Evolutionary conservation across 2,329 filamentous ascomycete genomes (phyloP), one percentile per base, ranked within the genome.

Genomic region (Sclerotinia nivalis): DNA sequence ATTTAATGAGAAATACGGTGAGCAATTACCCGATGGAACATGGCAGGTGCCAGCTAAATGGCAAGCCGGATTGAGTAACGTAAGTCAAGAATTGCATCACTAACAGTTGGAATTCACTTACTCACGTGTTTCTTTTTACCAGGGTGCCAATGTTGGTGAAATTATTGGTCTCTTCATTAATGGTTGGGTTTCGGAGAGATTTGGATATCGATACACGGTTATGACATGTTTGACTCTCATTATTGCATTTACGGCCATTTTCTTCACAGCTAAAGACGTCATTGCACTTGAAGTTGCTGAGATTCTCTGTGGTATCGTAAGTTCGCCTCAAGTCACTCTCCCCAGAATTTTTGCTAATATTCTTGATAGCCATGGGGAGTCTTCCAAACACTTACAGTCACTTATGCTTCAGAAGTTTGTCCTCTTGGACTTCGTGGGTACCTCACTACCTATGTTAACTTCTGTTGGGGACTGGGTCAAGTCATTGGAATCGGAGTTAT

Each of bases 401-500:
- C 67, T 31, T 80, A 80, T 64, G 79, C 79, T 12, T 83, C 83
- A 43, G 85, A 87, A 76, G 85, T 87, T 49, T 86, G 84, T 70
- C 85, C 85, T 4, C 83, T 87, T n/a, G 84, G 84, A 55, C 78
- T 87, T 4, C 81, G 85, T 69, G 84, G 84, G 20, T 87, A 86
- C 72, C 79, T 87, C 50, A 86, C 84, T 0, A 86, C 85, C 0
- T 87, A 86, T 69, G 83, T 85, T 71, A 86, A 86, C 75, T 83
- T 86, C 75, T 86, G 85, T 79, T 87, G 85, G 85, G 85, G 76
- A 56, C 71, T 85, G 4, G 84, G 84, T 28, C 84, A 85, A 72
- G 74, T 85, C 28, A 83, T 85, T 71, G 84, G 83, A 43, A 80
- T 84, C 61, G 84, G 83, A 18, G 83, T 85, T 25, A 83, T 86